phyloP scores from a whole-genome alignment of 2,329 filamentous ascomycete species.

The Aspergillus tamarii region DNA sequence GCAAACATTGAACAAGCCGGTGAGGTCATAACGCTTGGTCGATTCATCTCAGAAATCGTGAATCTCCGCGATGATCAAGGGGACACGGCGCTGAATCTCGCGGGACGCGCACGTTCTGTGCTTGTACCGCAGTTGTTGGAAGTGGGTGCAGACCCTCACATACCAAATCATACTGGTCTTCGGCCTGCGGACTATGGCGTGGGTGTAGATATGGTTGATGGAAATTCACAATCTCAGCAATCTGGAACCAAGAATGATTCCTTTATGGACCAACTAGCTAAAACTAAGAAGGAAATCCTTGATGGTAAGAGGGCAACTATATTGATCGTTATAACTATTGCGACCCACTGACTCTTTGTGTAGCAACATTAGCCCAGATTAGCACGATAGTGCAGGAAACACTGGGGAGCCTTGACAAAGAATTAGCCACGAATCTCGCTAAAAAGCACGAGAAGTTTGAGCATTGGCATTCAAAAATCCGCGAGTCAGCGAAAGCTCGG shows the following conservation, averaged over 20 bases:
- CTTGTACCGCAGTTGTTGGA: constrained; percentile 97
- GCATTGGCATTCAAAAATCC: constrained; percentile 76
- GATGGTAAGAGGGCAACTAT: constrained; percentile 37
- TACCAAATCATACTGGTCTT: constrained; percentile 86
- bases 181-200: constrained; percentile 94
- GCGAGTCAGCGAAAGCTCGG: constrained; percentile 76
- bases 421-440: constrained; percentile 79
- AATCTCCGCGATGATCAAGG: constrained; percentile 93
- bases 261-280: constrained; percentile 48
- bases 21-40: constrained; percentile 80
- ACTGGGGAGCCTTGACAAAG: constrained; percentile 74
- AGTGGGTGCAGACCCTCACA: constrained; percentile 89
- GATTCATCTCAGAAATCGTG: constrained; percentile 96
- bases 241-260: constrained; percentile 50
- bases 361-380: constrained; percentile 44
- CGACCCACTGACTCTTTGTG: constrained; percentile 36
- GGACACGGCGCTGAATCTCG: constrained; percentile 92
- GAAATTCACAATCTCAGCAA: constrained; percentile 48
- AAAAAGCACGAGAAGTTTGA: constrained; percentile 84
- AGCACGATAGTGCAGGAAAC: constrained; percentile 76
- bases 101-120: constrained; percentile 89
- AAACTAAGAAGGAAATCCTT: constrained; percentile 50
- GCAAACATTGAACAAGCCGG: constrained; percentile 34
- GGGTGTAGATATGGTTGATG: constrained; percentile 65
- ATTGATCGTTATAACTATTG: neutral